Conservation (phyloP, 345 rosid genomes). For the Arabidopsis suecica region DNA sequence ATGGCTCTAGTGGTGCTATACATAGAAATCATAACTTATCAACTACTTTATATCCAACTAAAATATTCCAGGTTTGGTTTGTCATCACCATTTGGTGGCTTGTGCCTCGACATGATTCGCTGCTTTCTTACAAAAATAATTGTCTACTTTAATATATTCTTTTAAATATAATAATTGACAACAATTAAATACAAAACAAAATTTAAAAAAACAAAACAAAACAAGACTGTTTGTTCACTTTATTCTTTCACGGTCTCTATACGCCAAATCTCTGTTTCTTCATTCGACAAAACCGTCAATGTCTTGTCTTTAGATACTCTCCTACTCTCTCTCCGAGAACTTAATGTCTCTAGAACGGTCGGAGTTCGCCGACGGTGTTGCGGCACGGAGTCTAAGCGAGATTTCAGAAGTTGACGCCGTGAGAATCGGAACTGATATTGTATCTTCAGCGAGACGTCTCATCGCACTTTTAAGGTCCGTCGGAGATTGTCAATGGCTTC, state of each 20-base stretch:
- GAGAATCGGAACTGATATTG: slow-evolving; percentile 65
- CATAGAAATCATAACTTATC: slow-evolving; percentile 25
- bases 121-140: neutral
- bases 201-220: neutral
- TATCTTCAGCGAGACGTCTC: slow-evolving; percentile 68
- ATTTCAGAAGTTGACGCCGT: slow-evolving; percentile 60
- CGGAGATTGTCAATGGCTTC: slow-evolving; percentile 71
- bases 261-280: slow-evolving; percentile 36
- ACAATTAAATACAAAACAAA: neutral
- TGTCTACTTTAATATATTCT: neutral
- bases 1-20: neutral
- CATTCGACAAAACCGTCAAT: slow-evolving; percentile 32
- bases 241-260: slow-evolving; percentile 34
- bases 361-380: slow-evolving; percentile 42
- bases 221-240: slow-evolving; percentile 28
- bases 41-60: slow-evolving; percentile 4
- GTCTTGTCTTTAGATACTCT: slow-evolving; percentile 28
- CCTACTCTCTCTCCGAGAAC: slow-evolving; percentile 6
- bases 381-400: slow-evolving; percentile 64
- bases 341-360: slow-evolving; percentile 39
- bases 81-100: slow-evolving; percentile 36
- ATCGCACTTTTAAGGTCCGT: slow-evolving; percentile 66
- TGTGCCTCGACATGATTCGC: slow-evolving; percentile 36
- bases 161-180: neutral
- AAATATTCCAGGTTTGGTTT: slow-evolving; percentile 26